A percentile compares a stretch with the other conserved stretches of the same genome.
These are phyloP conservation scores for rapeseed (Brassica napus) DNA, from an alignment of 345 rosid species.

Conservation along the genomic window DNA sequence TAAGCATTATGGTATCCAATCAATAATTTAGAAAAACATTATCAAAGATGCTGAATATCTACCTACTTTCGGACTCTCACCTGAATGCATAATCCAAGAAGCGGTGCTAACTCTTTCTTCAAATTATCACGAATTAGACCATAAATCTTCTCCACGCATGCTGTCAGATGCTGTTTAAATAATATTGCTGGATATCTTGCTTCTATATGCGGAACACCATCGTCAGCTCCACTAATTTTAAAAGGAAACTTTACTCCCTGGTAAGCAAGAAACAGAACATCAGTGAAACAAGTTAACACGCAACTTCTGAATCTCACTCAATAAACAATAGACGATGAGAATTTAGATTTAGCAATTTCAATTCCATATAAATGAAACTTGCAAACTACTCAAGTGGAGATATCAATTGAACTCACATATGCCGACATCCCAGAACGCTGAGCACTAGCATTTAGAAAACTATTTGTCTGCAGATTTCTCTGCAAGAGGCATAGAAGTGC, in stretches of 20 bases:
- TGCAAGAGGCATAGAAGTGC: constrained; percentile 96
- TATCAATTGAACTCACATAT: constrained; percentile 51
- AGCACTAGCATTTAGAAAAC: constrained; percentile 56
- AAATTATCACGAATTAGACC: constrained; percentile 94
- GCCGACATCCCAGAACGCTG: constrained; percentile 75
- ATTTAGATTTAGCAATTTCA: constrained; percentile 1
- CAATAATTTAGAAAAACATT: constrained; percentile 9
- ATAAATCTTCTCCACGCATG: constrained; percentile 98
- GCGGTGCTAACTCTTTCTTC: constrained; percentile 89
- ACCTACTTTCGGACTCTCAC: constrained; percentile 42
- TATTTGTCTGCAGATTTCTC: constrained; percentile 78
- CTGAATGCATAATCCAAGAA: constrained; percentile 86
- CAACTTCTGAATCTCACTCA: constrained; percentile 20
- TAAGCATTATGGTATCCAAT: background rate
- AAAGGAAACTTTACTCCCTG: constrained; percentile 88
- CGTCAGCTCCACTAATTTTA: constrained; percentile 67
- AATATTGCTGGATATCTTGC: constrained; percentile 95
- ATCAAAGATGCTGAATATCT: constrained; percentile 10
- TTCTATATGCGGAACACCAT: constrained; percentile 76
- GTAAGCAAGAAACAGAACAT: constrained; percentile 26
- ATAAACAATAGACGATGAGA: background rate
- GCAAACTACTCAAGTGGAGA: constrained; percentile 25
- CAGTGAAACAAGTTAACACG: constrained; percentile 16
- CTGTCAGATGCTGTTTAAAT: constrained; percentile 93
- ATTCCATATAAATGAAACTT: constrained; percentile 6